phyloP scores from a whole-genome alignment of 2,329 filamentous ascomycete species.

The Ceratocystiopsis minuta region DNA sequence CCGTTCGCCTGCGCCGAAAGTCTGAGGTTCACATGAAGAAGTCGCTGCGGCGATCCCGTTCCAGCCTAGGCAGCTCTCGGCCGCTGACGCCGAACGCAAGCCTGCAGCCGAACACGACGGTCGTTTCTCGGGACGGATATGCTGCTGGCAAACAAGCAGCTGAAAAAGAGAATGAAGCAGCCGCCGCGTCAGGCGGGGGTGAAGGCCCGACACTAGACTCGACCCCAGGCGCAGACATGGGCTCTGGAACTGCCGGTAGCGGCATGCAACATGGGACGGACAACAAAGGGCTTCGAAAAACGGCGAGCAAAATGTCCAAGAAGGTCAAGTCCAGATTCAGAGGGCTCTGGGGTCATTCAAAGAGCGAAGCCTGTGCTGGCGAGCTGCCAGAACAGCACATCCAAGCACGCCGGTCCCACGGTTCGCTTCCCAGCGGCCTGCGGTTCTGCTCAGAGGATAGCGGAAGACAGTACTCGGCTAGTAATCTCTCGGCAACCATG shows the following conservation, averaged over 20 bases:
- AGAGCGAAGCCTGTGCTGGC: conserved; percentile 2
- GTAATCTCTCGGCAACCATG: too few relatives aligned
- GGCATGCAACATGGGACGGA: not conserved
- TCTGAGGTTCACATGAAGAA: too few relatives aligned
- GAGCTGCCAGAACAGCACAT: conserved; percentile 30
- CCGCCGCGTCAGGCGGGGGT: conserved; percentile 1
- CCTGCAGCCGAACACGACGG: too few relatives aligned
- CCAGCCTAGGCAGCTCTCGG: too few relatives aligned
- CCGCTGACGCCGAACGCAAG: too few relatives aligned
- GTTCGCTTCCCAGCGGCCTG: conserved; percentile 1
- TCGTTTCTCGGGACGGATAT: too few relatives aligned
- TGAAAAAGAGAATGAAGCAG: conserved; percentile 5
- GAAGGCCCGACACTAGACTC: not conserved
- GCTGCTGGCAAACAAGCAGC: too few relatives aligned
- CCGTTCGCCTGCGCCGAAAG: too few relatives aligned
- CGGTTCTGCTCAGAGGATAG: too few relatives aligned
- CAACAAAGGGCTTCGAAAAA: conserved; percentile 3
- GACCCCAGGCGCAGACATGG: not conserved
- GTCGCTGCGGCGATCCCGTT: too few relatives aligned
- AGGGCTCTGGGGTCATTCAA: conserved; percentile 6
- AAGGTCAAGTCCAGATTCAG: conserved; percentile 4
- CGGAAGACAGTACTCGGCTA: too few relatives aligned
- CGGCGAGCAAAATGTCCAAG: conserved; percentile 8
- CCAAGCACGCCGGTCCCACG: conserved; percentile 21
- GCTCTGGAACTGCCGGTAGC: not conserved